Base-by-base conservation (phyloP, 768 basidiomycete species). In the Amyloporia xantha region DNA sequence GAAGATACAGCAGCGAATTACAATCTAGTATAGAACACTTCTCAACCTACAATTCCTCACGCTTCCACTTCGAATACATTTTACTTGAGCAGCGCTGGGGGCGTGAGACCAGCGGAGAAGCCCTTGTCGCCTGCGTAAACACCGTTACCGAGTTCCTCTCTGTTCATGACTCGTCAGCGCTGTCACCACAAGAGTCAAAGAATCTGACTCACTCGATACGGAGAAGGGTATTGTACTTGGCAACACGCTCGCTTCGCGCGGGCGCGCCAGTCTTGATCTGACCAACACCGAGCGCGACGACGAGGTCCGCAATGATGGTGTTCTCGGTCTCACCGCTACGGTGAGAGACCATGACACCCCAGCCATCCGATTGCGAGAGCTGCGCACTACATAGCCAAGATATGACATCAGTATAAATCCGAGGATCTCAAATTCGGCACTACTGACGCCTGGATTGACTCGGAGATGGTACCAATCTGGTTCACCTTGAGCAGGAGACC, bases 261-360 rank as follows among this genome's bases (percentile, higher is more conserved):
- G 94, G 95, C 37, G 94, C 94, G 72, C 95, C 95, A 41, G 95
- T 96, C 85, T 99, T 98, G 79, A 97, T 96, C 71, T 95, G 87
- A 55, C 93, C 93, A 51, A 78, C 79, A 56, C 86, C 85, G 57
- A 97, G 90, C 41, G 89, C 96, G 59, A 98, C 93, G 54, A 84
- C 82, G 57, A 97, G 84, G 70, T 97, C 93, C 54, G 94, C 91
- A 62, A 98, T 97, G 69, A 92, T 76, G 47, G 91, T 94, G 74
- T 91, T 93, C 73, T 96, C 94, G 28, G 95, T 98, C 79, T 97
- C 95, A 63, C 95, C 95, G 58, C 88, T 91, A 58, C 96, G 93
- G 79, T 98, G 96, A 46, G 94, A 97, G 69, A 95, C 85, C 96
- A 99, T 99, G 72, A 97, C 90, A 67, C 93, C 94, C 96, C 96